These are phyloP conservation scores for Vigna unguiculata DNA, from an alignment of 306 rosid genomes.

Conservation along the genomic window DNA sequence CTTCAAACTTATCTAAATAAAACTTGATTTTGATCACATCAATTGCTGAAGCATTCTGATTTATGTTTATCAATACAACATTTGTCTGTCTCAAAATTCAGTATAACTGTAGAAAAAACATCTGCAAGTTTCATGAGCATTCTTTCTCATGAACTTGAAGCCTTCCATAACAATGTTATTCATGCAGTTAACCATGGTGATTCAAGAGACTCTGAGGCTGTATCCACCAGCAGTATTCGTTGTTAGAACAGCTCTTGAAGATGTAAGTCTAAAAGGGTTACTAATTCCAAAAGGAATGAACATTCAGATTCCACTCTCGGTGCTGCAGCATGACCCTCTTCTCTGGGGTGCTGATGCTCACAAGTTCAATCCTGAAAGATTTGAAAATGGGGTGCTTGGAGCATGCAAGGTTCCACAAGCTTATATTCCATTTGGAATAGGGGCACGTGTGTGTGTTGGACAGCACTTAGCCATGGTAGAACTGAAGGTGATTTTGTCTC, in stretches of 20 bases:
- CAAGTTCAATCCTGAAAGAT: constrained; percentile 72
- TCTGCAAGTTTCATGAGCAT: constrained; percentile 2
- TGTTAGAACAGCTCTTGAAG: constrained; percentile 50
- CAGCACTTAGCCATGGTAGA: constrained; percentile 65
- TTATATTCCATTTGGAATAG: constrained; percentile 67
- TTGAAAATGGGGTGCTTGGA: constrained; percentile 54
- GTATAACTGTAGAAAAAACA: background rate
- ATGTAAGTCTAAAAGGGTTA: constrained; percentile 56
- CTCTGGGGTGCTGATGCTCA: constrained; percentile 69
- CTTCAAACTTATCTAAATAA: no score
- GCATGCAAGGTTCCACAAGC: constrained; percentile 67
- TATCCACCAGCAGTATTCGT: constrained; percentile 58
- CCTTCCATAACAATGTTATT: constrained; percentile 14
- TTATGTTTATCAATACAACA: background rate
- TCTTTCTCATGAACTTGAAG: background rate
- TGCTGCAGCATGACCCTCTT: constrained; percentile 57
- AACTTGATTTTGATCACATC: no score
- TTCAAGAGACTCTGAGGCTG: constrained; percentile 74
- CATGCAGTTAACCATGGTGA: constrained; percentile 73
- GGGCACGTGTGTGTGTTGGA: constrained; percentile 65
- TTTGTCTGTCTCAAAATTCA: background rate
- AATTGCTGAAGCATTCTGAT: no score
- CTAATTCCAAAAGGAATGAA: constrained; percentile 63
- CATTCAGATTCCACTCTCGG: constrained; percentile 61
- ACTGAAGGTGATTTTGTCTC: constrained; percentile 60